Base-by-base conservation (phyloP, 225 moss, liverwort and hornwort species). In the Straminergon stramineum region DNA sequence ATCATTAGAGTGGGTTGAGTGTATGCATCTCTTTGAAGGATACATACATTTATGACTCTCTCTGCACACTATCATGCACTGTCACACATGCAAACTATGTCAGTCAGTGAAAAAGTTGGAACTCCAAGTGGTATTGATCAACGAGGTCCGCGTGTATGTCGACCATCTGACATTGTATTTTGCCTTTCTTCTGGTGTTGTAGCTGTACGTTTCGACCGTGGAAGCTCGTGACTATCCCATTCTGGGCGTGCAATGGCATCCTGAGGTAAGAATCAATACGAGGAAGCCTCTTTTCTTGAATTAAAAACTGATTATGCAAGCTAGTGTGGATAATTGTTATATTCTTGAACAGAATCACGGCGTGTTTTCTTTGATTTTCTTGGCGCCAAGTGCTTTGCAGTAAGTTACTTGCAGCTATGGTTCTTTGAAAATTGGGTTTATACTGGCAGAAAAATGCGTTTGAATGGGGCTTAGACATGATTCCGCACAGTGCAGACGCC, bases 181-280 rank as follows among this genome's bases (percentile, higher is more conserved):
- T 45, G 64, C 17, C 35, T 41, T 78, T 67, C 61, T 70, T 71
- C 24, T 48, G 79, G 26, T 61, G 67, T 71, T 89, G 27, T 90
- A 99, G 99, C 81, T 92, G 19, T 99, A 97, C 61, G 91, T 97
- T 60, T 99, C 99, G 35, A 96, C 96, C 32, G 93, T 96, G 81
- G 96, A 96, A 95, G 95, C 92, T 28, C 89, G 90, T 73, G 93
- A 94, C 2, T 99, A 99, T 81, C 99, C 99, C 68, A 81, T 99
- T 85, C 89, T 95, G 20, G 97, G 86, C 51, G 94, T 97, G 85
- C 97, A 97, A 87, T 99, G 96, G 94, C 99, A 99, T 93, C 97
- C 97, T 17, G 99, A 99, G 99, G 99, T 99, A 95, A 68, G 30
- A 53, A 60, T 31, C 18, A 10, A 31, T 15, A 32, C 28, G 26